Evolutionary conservation across 768 basidiomycete species (phyloP), one percentile per base, ranked within the genome.

Genomic region (Peribolospora baueri): DNA sequence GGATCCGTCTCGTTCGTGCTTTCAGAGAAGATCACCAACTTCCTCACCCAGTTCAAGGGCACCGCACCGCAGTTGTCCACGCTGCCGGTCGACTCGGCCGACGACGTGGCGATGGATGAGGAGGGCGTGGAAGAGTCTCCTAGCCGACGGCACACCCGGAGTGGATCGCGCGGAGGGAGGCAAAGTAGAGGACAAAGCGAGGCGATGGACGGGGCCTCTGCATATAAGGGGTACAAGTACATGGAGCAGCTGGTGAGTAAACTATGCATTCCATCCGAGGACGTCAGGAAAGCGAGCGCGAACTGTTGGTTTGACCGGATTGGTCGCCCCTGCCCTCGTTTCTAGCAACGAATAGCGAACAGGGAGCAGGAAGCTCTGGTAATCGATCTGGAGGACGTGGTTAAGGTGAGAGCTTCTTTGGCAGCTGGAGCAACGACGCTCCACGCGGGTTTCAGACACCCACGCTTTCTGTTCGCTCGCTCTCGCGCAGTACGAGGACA

Each of bases 301-400:
- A 42, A 42, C 6, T 2, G 7, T 11, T 14, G 11, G 43, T n/a
- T 38, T 25, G 11, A 46, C 36, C 14, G 25, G 7, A 25, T 13
- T 10, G 7, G 3, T 53, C 8, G 9, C 14, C 38, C 46, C 8
- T 25, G 40, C 56, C 54, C 67, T 45, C 48, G 11, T 46, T 42
- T 46, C 37, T 61, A 90, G 87, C 85, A 87, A 88, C 71, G 73
- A 48, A 77, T 98, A 57, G 85, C 91, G 51, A 91, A 98, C 68
- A 76, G 93, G 42, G 84, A 93, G 58, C 82, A 87, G 66, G 78
- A 86, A 61, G 83, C 83, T 76, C 70, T 98, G 7, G 71, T 79
- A 46, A 77, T 98, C 57, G 86, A 91, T 61, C 67, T 98, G 36
- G 84, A 87, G 65, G 93, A 98, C 68, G 70, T 97, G 46, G 73